Percentiles rank a stretch among this genome's conserved stretches.
These are phyloP conservation scores for Steccherinum ochraceum DNA, from an alignment of 768 basidiomycete species.

Conservation along the genomic window DNA sequence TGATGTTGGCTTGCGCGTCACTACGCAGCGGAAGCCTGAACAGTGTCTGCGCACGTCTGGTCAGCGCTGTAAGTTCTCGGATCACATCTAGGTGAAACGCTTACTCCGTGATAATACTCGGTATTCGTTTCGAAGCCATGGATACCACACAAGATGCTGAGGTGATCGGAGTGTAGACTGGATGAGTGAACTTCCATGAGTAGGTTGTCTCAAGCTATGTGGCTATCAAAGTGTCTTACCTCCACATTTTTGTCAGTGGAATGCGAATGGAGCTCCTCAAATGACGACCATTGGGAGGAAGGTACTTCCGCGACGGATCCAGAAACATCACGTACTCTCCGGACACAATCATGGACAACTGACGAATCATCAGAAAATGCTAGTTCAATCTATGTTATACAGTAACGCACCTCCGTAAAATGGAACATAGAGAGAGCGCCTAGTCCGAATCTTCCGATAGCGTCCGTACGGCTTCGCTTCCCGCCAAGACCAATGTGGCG, in stretches of 20 bases:
- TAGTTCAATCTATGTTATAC: neutral
- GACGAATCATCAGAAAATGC: constrained; percentile 12
- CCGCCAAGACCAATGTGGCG: constrained; percentile 39
- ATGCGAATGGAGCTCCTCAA: neutral
- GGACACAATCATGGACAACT: constrained; percentile 29
- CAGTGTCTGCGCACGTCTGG: neutral
- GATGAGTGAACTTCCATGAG: constrained; percentile 34
- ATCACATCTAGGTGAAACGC: neutral
- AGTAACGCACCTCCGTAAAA: constrained; percentile 37
- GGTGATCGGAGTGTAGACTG: constrained; percentile 23
- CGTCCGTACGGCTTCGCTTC: constrained; percentile 29
- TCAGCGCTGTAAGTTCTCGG: neutral
- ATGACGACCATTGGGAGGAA: constrained; percentile 22
- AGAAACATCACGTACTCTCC: constrained; percentile 30
- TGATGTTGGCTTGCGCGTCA: neutral
- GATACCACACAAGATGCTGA: constrained; percentile 13
- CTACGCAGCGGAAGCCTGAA: neutral
- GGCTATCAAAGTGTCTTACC: constrained; percentile 17
- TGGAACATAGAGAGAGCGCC: constrained; percentile 50
- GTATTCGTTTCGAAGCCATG: neutral
- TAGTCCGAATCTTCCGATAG: constrained; percentile 47
- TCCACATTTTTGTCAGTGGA: constrained; percentile 28
- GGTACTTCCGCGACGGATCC: constrained; percentile 37
- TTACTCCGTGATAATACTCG: neutral
- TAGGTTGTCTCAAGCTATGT: constrained; percentile 25